phyloP scores from a whole-genome alignment of 139 green algal species.

The Nannochloris sp. region DNA sequence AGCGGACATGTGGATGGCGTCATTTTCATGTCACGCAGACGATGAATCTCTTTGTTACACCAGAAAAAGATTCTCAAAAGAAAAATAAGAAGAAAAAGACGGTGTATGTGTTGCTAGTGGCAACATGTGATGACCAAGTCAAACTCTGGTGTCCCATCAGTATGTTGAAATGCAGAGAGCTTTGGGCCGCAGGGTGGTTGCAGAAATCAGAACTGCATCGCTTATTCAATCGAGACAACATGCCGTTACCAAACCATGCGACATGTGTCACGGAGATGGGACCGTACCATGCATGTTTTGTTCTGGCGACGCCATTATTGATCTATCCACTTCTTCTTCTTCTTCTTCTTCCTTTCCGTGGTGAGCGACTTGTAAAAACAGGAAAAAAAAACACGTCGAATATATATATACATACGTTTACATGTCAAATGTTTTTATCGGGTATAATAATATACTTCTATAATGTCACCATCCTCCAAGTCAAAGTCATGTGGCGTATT shows the following conservation, averaged over 20 bases:
- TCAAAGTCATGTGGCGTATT: constrained; percentile 25
- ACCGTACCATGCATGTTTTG: too few relatives aligned
- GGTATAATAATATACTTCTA: constrained; percentile 12
- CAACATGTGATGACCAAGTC: constrained; percentile 39
- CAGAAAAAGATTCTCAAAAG: too few relatives aligned
- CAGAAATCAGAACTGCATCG: constrained; percentile 34
- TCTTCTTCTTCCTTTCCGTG: too few relatives aligned
- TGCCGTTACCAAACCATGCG: too few relatives aligned
- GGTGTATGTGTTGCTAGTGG: constrained; percentile 37
- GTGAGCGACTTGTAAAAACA: too few relatives aligned
- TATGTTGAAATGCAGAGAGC: constrained; percentile 37
- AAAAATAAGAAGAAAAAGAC: constrained; percentile 21
- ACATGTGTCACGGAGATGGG: too few relatives aligned
- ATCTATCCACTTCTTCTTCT: too few relatives aligned
- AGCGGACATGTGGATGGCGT: constrained; percentile 48
- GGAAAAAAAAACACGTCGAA: too few relatives aligned
- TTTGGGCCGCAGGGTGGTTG: constrained; percentile 48
- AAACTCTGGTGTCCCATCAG: constrained; percentile 45
- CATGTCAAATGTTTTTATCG: too few relatives aligned
- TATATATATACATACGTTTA: too few relatives aligned
- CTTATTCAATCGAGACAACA: neutral
- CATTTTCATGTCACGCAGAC: constrained; percentile 39
- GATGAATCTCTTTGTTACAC: constrained; percentile 18
- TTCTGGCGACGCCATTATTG: too few relatives aligned
- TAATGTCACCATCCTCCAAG: constrained; percentile 28